Evolutionary conservation across 1,139 yeast genomes (phyloP), one percentile per base, ranked within the genome.

Genomic region (Meyerozyma guilliermondii): DNA sequence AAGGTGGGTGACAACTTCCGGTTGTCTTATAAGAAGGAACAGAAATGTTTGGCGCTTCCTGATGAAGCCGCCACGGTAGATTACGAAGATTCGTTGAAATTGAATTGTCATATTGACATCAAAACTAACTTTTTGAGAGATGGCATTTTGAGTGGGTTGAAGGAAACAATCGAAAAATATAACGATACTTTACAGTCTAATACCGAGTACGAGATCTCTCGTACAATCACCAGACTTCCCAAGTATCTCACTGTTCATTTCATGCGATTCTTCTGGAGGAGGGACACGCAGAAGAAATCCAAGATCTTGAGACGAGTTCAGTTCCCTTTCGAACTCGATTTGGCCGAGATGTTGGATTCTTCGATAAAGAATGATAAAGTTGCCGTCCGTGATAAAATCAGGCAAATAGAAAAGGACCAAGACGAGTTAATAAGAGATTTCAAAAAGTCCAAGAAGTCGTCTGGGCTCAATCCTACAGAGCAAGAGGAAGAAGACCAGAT

Each of bases 251-350:
- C 94, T 11, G 88, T 94, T 40, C 96, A 92, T 61, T 92, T 87
- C 63, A 94, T 92, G 51, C 78, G 99, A 56, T 92, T 92, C 62
- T 92, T 81, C 64, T 92, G 98, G 98, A 87, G 94, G 61, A 78
- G 92, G 56, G 95, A 92, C 47, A 87, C 95, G 7, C 82, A 80
- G 52, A 87, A 85, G 66, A 92, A 92, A 68, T 86, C 96, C 28
- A 92, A 92, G 68, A 92, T 92, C 60, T 72, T 92, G 61, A 82
- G 98, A 59, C 89, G 84, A 65, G 98, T 92, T 24, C 87, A 84
- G 49, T 92, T 94, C 65, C 99, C 99, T 38, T 87, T 89, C 65
- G 94, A 87, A 60, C 72, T 91, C 46, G 99, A 92, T 60, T 74
- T 89, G 38, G 78, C 92, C 13, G 98, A 91, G 56, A 71, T 91